Evolutionary conservation across 176 grass and related monocot species (phyloP).

Genomic region (Saccharum officinarum): DNA sequence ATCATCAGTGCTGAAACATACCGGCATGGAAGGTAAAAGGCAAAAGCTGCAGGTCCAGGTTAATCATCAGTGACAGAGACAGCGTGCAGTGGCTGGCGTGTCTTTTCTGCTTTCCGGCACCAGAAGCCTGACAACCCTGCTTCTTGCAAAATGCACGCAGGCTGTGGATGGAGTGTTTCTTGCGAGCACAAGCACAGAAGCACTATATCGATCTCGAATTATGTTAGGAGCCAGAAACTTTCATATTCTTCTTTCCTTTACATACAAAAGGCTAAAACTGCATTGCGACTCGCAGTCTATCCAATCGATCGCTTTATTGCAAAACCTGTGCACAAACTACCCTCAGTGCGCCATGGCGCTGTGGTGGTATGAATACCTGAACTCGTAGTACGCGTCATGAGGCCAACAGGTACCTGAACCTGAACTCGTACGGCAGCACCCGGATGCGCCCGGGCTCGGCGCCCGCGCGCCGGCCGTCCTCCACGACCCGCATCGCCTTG

Average conservation of each 20-base stretch:
- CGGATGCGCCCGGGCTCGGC: slow-evolving; percentile 36
- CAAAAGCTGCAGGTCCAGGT: slow-evolving; percentile 19
- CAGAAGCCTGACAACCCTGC: too few species aligned
- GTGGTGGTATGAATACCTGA: too few species aligned
- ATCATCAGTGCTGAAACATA: not conserved
- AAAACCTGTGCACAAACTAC: slow-evolving; percentile 15
- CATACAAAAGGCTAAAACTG: not conserved
- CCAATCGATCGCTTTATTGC: not conserved
- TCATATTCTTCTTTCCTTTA: not conserved
- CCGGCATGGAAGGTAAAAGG: not conserved
- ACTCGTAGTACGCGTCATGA: slow-evolving; percentile 1
- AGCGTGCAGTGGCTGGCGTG: not conserved
- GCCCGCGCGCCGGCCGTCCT: slow-evolving; percentile 40
- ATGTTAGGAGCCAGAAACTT: not conserved
- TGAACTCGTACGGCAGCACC: slow-evolving; percentile 89
- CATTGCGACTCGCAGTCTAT: not conserved
- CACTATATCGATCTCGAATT: too few species aligned
- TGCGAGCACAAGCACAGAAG: not conserved
- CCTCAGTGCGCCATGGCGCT: too few species aligned
- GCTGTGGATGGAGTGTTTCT: not conserved
- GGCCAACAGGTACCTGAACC: slow-evolving; percentile 86
- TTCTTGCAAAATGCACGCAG: too few species aligned
- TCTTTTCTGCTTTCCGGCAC: slow-evolving; percentile 1
- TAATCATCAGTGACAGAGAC: slow-evolving; percentile 35
- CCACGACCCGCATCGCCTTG: slow-evolving; percentile 49